A percentile compares a stretch with the other conserved stretches of the same genome.
These are phyloP conservation scores for Paspalum vaginatum DNA, from an alignment of 176 grass and related monocot genomes.

Conservation along the genomic window DNA sequence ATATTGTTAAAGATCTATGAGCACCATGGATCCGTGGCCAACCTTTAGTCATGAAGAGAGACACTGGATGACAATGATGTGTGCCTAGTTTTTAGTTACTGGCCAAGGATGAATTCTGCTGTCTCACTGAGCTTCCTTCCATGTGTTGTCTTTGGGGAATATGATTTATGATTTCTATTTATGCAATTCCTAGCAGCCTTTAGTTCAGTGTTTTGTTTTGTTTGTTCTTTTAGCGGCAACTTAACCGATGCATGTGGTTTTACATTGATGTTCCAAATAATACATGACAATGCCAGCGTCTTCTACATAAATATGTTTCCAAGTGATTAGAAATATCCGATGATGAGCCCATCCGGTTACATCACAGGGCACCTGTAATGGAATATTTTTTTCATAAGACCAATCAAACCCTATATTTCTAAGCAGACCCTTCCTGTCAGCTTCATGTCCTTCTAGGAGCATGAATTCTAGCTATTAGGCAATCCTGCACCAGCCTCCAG, in stretches of 20 bases:
- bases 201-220: not conserved
- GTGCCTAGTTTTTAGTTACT: slow-evolving; percentile 7
- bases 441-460: too few species aligned
- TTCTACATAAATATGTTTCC: slow-evolving; percentile 2
- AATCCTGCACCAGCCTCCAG: too few species aligned
- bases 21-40: slow-evolving; percentile 3
- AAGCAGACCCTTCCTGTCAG: too few species aligned
- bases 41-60: slow-evolving; percentile 5
- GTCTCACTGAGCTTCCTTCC: not conserved
- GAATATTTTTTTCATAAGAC: not conserved
- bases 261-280: not conserved
- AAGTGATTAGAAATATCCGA: not conserved
- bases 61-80: not conserved
- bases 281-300: not conserved
- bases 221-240: not conserved
- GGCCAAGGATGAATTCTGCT: not conserved
- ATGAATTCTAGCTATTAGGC: too few species aligned
- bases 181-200: slow-evolving; percentile 28
- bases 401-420: too few species aligned
- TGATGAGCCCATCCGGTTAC: not conserved
- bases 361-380: not conserved
- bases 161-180: not conserved
- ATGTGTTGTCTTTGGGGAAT: not conserved
- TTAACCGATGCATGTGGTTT: slow-evolving; percentile 1
- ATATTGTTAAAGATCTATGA: slow-evolving; percentile 87